These are phyloP conservation scores for Microsporum canis DNA, from an alignment of 2,329 filamentous ascomycete genomes.

Conservation along the genomic window DNA sequence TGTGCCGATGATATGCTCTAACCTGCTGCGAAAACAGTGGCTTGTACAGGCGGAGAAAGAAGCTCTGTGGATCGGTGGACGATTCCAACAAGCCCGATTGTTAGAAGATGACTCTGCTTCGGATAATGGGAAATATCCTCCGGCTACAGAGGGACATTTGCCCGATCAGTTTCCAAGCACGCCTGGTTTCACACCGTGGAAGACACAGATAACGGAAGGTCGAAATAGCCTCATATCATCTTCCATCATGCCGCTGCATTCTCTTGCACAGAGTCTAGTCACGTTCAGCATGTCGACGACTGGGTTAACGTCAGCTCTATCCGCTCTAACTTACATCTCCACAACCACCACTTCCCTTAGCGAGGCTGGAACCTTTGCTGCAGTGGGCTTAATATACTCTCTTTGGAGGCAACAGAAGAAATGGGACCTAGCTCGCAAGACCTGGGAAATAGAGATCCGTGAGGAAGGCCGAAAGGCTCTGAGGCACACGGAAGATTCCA, in stretches of 20 bases:
- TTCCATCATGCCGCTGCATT: constrained; percentile 59
- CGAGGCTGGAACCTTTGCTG: constrained; percentile 49
- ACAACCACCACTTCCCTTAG: constrained; percentile 42
- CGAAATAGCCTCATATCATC: constrained; percentile 55
- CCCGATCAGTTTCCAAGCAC: neutral
- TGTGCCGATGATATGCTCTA: constrained; percentile 67
- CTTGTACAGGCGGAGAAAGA: constrained; percentile 66
- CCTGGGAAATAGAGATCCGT: constrained; percentile 43
- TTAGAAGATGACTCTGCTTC: constrained; percentile 17
- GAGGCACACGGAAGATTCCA: constrained; percentile 41
- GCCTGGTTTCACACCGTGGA: constrained; percentile 42
- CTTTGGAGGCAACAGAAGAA: constrained; percentile 47
- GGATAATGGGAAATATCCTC: neutral
- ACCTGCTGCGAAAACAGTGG: constrained; percentile 67
- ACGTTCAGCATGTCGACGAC: constrained; percentile 65
- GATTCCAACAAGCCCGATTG: constrained; percentile 55
- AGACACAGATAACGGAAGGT: constrained; percentile 59
- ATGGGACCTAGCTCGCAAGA: constrained; percentile 45
- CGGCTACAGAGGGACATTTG: neutral
- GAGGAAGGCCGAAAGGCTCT: constrained; percentile 49
- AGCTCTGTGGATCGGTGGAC: constrained; percentile 71
- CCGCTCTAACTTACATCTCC: constrained; percentile 45
- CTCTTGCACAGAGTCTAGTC: constrained; percentile 61
- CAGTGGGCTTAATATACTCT: constrained; percentile 47
- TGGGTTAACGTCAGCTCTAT: constrained; percentile 47